These are phyloP conservation scores for Trichopus zeylanicus DNA, from an alignment of 116 monocot genomes.

Conservation along the genomic window DNA sequence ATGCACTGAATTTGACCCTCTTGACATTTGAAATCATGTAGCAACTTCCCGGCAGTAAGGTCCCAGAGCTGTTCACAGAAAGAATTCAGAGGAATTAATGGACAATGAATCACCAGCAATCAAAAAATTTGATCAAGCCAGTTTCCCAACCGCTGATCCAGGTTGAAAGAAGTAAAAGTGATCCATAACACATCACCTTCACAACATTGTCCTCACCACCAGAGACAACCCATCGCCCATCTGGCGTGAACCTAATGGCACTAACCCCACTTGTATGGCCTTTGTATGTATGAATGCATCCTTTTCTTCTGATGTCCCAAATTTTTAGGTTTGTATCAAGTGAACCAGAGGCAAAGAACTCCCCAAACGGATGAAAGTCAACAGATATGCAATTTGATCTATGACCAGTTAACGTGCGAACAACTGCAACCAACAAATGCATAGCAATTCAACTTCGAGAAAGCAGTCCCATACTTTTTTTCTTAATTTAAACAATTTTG, in stretches of 20 bases:
- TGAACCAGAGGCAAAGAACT: too few relatives aligned
- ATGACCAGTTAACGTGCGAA: constrained; percentile 87
- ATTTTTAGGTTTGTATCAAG: constrained; percentile 86
- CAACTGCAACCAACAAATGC: constrained; percentile 50
- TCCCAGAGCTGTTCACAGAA: constrained; percentile 66
- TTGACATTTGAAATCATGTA: constrained; percentile 86
- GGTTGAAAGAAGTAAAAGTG: too few relatives aligned
- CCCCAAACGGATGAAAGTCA: too few relatives aligned
- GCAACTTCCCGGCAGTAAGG: constrained; percentile 92
- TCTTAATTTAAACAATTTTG: too few relatives aligned
- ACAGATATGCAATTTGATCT: constrained; percentile 90
- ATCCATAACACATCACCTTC: constrained; percentile 37
- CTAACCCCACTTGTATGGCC: constrained; percentile 84
- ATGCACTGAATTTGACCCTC: constrained; percentile 91
- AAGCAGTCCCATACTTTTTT: background rate
- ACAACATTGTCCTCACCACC: constrained; percentile 77
- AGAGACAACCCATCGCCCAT: too few relatives aligned
- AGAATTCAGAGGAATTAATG: background rate
- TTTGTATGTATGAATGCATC: constrained; percentile 87
- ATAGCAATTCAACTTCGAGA: background rate
- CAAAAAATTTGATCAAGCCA: background rate
- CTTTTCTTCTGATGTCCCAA: constrained; percentile 88
- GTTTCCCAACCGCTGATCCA: too few relatives aligned
- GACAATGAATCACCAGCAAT: background rate
- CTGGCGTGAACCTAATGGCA: too few relatives aligned